Base-by-base conservation (phyloP, 2,329 filamentous ascomycete species). In the Lachnellula cervina region DNA sequence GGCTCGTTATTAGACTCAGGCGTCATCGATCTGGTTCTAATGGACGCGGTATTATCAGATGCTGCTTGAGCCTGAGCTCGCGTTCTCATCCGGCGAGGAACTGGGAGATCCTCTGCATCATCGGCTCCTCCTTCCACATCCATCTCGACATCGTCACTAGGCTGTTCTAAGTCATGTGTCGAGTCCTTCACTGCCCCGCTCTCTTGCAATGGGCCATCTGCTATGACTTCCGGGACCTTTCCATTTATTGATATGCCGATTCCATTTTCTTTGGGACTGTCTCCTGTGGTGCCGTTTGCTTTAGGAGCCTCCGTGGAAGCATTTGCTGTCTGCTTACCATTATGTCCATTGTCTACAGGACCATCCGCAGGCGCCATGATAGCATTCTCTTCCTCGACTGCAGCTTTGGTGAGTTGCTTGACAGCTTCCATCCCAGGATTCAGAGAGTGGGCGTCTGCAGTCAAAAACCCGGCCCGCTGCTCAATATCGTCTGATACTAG, bases 51-150 rank as follows among this genome's bases (percentile, higher is more conserved):
- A 63, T 72, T 62, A 60, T 69, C 69, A 23, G 69, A 71, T 35
- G 70, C 69, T 45, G 74, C 76, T 59, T 79, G 75, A 38, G 78
- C 78, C 62, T 77, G 74, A 19, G 76, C 76, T 51, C 79, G 74
- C 3, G 79, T 82, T 13, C 78, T 80, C 79, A 82, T 82, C 46
- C 77, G 75, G 66, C 76, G 78, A 32, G 74, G 70, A 49, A 71
- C 72, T 32, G 73, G 69, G 53, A 72, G 69, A 40, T 75, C 74
- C 28, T 74, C 74, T 32, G 71, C 72, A 46, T 69, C 71, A 49
- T 76, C 75, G 14, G 35, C 59, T 28, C 45, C 57, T 23, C 32
- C 47, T 16, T 56, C 61, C 42, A 58, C 59, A n/a, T 56, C 57
- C 25, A 56, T 56, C 16, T 61, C 56, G 4, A 23, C 17, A 6